Base-by-base conservation (phyloP, 192 early-diverging fungal species). In the Polychytrium aggregatum region DNA sequence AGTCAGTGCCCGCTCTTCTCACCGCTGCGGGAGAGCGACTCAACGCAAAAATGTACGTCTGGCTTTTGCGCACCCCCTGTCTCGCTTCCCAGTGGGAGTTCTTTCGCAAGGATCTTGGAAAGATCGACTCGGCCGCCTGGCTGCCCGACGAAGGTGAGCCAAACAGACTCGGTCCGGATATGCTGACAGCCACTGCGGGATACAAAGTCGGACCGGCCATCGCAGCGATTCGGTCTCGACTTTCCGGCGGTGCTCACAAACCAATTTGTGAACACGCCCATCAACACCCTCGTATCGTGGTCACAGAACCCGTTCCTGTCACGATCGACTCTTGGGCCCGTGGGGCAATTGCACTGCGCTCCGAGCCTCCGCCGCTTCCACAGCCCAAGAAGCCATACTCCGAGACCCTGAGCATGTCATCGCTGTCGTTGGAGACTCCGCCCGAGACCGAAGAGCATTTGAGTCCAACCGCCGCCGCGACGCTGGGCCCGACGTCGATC, bases 311-410 rank as follows among this genome's bases (percentile, higher is more conserved):
- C 13, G 42, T 52, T 16, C 63, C 63, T 5, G 61, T 59, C 9
- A 21, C 51, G 10, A 60, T 53, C 11, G 68, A 71, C 53, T 71
- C 68, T 2, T 71, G 68, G 68, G 58, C 62, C 4, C 59, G 62
- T 40, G 63, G 68, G 2, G 58, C 62, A 13, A 63, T 71, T 34
- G 4, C 40, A 25, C 29, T 16, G 16, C 40, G 30, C 9, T 22
- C 48, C 13, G 37, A 28, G 13, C 48, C 61, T 5, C 33, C 53
- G 0, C 20, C 20, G 0, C 41, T 43, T 13, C 26, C 41, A 37
- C 55, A 13, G 5, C 57, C 30, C 36, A 22, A 34, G 39, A 52
- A 33, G 10, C 41, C 26, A 37, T 28, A 29, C 18, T 3, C 42
- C 5, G 28, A 5, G 5, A 37, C 5, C 11, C 8, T 21, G 35